A percentile compares a stretch with the other conserved stretches of the same genome.
phyloP scores from a whole-genome alignment of 306 rosid species.

The barrel medic (Medicago truncatula) region DNA sequence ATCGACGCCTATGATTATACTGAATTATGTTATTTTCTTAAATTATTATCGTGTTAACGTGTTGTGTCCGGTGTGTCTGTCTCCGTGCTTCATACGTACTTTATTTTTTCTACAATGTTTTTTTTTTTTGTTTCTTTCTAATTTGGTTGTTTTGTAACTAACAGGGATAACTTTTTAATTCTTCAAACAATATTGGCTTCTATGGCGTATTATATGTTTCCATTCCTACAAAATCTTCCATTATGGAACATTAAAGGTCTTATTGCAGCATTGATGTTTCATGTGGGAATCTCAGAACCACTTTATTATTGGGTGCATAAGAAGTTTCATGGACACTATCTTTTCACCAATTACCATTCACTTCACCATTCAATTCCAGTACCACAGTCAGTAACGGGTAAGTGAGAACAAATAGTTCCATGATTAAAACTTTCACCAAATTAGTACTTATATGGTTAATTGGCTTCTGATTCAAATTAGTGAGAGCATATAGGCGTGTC shows the following conservation, averaged over 20 bases:
- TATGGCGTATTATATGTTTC: constrained; percentile 55
- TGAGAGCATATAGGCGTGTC: too few species aligned
- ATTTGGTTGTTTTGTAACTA: not conserved
- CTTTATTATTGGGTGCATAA: constrained; percentile 75
- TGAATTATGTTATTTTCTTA: too few species aligned
- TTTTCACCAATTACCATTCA: constrained; percentile 73
- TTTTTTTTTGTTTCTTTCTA: not conserved
- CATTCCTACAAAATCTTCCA: constrained; percentile 61
- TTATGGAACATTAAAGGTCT: constrained; percentile 65
- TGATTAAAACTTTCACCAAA: too few species aligned
- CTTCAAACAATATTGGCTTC: constrained; percentile 66
- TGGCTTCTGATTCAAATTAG: too few species aligned
- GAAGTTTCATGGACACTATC: constrained; percentile 53
- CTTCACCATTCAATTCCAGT: constrained; percentile 83
- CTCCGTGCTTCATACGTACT: too few species aligned
- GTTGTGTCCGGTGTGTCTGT: too few species aligned
- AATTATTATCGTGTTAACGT: too few species aligned
- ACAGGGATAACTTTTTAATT: constrained; percentile 86
- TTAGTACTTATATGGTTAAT: too few species aligned
- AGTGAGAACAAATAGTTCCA: not conserved
- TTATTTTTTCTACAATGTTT: too few species aligned
- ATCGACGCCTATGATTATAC: too few species aligned
- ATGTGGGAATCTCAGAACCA: constrained; percentile 82
- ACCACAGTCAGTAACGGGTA: constrained; percentile 74
- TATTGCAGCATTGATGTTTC: constrained; percentile 59